Evolutionary conservation across 1,284 basidiomycete genomes (phyloP), one percentile per base, ranked within the genome.

Genomic region (Pholiota adiposa): DNA sequence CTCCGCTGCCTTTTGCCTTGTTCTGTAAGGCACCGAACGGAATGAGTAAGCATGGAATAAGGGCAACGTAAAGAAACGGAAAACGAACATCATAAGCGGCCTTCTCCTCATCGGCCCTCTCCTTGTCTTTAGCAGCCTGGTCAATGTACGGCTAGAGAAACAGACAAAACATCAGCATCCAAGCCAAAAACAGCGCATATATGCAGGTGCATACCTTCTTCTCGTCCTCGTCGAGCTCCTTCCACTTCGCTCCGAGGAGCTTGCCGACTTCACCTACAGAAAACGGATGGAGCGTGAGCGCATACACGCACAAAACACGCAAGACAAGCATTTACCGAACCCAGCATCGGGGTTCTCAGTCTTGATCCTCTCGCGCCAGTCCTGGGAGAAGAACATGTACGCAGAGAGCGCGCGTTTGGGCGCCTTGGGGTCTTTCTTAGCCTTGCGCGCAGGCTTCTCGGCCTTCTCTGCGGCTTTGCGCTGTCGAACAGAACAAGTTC

Each of bases 311-410:
- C 43, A 49, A 51, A 48, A n/a, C 41, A 59, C 29, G 55, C 57
- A 25, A 43, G 60, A 54, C 31, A 54, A 59, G 21, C 0, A 81
- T 87, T 59, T 63, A 90, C 96, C 96, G 73, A 98, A 98, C 61
- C 89, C 85, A 38, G 94, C 96, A 62, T 96, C 93, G 58, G 95
- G 94, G 83, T 98, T 97, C 81, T 97, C 96, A 59, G 85, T 72
- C 87, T 96, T 97, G 84, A 98, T 93, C 72, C 90, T 88, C 78
- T 97, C 93, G 73, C 96, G 87, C 90, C 93, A 93, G 78, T 96
- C 96, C 77, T 96, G 93, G 71, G 88, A 90, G 85, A 98, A 98
- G 90, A 96, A 96, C 96, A 98, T 97, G 83, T 97, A 98, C 56
- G 96, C 95, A 54, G 95, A 97, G 55, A 97, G 84, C 2, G 94